Evolutionary conservation across 2,329 filamentous ascomycete species (phyloP).

Genomic region (Fusarium annulatum): DNA sequence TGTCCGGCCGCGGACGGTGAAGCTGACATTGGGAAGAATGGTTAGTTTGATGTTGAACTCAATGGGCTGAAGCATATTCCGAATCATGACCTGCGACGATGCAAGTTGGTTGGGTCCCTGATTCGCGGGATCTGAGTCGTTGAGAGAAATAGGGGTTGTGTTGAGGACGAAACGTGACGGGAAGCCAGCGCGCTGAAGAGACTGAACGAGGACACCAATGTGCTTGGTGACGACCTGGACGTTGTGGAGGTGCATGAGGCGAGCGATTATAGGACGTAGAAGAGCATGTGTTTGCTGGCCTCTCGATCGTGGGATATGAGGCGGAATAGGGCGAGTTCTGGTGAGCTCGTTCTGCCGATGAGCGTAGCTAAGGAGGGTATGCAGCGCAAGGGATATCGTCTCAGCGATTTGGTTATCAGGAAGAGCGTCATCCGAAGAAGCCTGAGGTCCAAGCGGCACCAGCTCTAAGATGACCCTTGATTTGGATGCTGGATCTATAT

Average conservation of each 20-base stretch:
- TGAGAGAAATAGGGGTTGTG: slow-evolving; percentile 49
- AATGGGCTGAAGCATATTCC: slow-evolving; percentile 55
- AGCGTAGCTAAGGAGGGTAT: slow-evolving; percentile 80
- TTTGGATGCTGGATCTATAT: slow-evolving; percentile 60
- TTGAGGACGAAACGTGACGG: slow-evolving; percentile 56
- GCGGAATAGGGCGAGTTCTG: slow-evolving; percentile 68
- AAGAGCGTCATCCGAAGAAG: slow-evolving; percentile 47
- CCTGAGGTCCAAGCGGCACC: slow-evolving; percentile 64
- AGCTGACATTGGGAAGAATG: slow-evolving; percentile 56
- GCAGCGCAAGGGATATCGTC: slow-evolving; percentile 72
- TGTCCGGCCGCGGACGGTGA: slow-evolving; percentile 59
- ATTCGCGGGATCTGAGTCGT: slow-evolving; percentile 42
- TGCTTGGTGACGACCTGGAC: slow-evolving; percentile 54
- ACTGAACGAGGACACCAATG: slow-evolving; percentile 56
- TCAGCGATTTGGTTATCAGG: slow-evolving; percentile 68
- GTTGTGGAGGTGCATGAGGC: slow-evolving; percentile 57
- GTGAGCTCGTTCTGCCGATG: slow-evolving; percentile 80
- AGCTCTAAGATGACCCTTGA: slow-evolving; percentile 73
- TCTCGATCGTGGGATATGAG: slow-evolving; percentile 52
- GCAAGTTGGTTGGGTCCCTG: slow-evolving; percentile 52
- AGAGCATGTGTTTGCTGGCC: slow-evolving; percentile 60
- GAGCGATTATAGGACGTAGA: slow-evolving; percentile 63
- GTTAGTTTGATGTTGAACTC: slow-evolving; percentile 57
- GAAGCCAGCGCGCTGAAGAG: slow-evolving; percentile 61
- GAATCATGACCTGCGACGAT: slow-evolving; percentile 58